Percentiles rank a stretch among this genome's conserved stretches.
These are phyloP conservation scores for grape (Vitis vinifera) DNA, from an alignment of 164 flowering plant genomes.

Conservation along the genomic window DNA sequence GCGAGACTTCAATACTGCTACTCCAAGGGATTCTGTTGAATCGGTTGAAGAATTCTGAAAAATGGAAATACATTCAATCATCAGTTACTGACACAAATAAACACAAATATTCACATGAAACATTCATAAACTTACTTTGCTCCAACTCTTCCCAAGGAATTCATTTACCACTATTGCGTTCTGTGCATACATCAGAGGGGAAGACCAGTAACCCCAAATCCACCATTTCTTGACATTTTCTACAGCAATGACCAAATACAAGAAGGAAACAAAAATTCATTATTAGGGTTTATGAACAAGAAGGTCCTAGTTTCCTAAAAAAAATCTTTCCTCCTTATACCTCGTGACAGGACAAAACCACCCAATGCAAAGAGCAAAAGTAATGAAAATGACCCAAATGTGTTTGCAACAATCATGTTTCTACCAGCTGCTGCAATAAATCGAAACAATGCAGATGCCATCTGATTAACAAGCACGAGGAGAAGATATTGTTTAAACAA, in stretches of 20 bases:
- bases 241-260: no score
- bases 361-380: constrained; percentile 17
- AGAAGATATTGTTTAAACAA: constrained; percentile 28
- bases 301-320: background rate
- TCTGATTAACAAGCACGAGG: constrained; percentile 24
- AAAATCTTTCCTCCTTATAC: constrained; percentile 7
- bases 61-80: background rate
- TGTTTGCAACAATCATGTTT: constrained; percentile 28
- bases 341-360: constrained; percentile 28
- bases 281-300: no score
- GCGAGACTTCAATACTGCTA: constrained; percentile 20
- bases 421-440: constrained; percentile 24
- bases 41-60: constrained; percentile 11
- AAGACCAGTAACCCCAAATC: no score
- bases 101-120: background rate
- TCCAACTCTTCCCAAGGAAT: no score
- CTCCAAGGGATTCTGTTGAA: constrained; percentile 15
- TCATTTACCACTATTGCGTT: no score
- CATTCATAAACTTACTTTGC: background rate
- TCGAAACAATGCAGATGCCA: constrained; percentile 32
- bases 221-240: no score
- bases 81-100: background rate
- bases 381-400: constrained; percentile 23
- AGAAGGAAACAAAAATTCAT: no score
- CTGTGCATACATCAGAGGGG: no score